Percentiles rank a stretch among this genome's conserved stretches.
phyloP scores from a whole-genome alignment of 345 rosid genomes.

The Eucalyptus virginea region DNA sequence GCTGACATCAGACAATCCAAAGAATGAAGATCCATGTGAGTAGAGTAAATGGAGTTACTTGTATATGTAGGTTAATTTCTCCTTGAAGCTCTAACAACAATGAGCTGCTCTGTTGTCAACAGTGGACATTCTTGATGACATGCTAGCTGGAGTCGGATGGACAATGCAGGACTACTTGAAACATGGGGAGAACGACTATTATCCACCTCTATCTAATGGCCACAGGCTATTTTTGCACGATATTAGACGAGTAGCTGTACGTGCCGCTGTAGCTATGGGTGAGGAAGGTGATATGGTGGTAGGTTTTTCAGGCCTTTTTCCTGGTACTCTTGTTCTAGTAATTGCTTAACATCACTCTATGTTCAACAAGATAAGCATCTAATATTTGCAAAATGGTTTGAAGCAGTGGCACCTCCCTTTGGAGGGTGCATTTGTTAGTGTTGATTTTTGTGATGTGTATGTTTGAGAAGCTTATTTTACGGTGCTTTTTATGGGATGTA shows the following conservation, averaged over 20 bases:
- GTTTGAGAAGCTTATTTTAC: not conserved
- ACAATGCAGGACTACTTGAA: constrained; percentile 90
- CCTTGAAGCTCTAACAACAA: not conserved
- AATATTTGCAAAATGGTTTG: not conserved
- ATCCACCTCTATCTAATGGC: constrained; percentile 87
- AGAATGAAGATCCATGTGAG: constrained; percentile 85
- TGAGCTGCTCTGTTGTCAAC: constrained; percentile 3
- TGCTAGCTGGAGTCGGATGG: constrained; percentile 93
- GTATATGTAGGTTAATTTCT: not conserved
- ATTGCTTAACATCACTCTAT: not conserved
- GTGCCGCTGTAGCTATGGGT: constrained; percentile 95
- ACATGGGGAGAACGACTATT: constrained; percentile 79
- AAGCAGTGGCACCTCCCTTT: not conserved
- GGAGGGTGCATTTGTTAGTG: not conserved
- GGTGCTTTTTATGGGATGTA: not conserved
- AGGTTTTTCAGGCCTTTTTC: constrained; percentile 28
- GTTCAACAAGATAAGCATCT: not conserved
- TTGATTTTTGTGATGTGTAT: not conserved
- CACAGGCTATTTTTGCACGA: constrained; percentile 86
- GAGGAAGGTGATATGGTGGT: constrained; percentile 98
- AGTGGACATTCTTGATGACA: constrained; percentile 97
- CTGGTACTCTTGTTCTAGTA: not conserved
- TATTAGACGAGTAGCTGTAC: constrained; percentile 84
- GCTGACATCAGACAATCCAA: constrained; percentile 84
- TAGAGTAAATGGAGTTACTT: not conserved